Conservation (phyloP, 768 basidiomycete genomes). For the Rhodotorula paludigena region DNA sequence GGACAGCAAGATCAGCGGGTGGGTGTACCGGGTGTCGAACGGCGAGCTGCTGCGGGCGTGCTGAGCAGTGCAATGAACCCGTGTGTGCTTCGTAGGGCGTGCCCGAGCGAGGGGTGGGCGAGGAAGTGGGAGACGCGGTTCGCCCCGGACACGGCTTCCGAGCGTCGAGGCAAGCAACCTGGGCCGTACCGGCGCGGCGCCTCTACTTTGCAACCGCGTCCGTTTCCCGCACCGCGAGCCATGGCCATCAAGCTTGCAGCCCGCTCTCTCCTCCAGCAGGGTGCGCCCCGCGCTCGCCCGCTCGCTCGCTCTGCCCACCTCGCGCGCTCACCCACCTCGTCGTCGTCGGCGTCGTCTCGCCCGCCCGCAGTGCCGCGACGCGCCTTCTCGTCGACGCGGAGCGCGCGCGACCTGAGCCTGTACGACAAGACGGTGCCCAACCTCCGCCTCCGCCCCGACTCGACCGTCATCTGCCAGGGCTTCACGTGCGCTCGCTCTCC, state of each 20-base stretch:
- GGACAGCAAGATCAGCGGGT: conserved; percentile 7
- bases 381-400: conserved; percentile 15
- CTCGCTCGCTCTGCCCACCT: too few species aligned
- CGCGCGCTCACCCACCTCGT: neutral
- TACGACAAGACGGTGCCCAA: conserved; percentile 89
- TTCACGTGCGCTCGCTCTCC: conserved; percentile 38
- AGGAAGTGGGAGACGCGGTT: too few species aligned
- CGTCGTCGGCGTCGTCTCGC: neutral
- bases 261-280: conserved; percentile 15
- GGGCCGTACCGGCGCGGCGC: too few species aligned
- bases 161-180: too few species aligned
- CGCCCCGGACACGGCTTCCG: too few species aligned
- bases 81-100: neutral
- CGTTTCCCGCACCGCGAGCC: too few species aligned
- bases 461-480: conserved; percentile 80
- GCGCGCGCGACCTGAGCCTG: conserved; percentile 1
- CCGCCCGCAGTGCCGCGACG: conserved; percentile 11
- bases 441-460: conserved; percentile 87
- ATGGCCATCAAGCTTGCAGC: conserved; percentile 30
- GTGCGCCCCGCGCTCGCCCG: conserved; percentile 4
- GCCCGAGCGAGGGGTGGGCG: neutral
- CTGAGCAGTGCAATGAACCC: neutral
- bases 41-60: conserved; percentile 3
- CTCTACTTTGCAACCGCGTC: too few species aligned
- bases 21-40: conserved; percentile 13